These are phyloP conservation scores for Yamadazyma buinensis DNA, from an alignment of 1,139 yeast genomes.

Conservation along the genomic window DNA sequence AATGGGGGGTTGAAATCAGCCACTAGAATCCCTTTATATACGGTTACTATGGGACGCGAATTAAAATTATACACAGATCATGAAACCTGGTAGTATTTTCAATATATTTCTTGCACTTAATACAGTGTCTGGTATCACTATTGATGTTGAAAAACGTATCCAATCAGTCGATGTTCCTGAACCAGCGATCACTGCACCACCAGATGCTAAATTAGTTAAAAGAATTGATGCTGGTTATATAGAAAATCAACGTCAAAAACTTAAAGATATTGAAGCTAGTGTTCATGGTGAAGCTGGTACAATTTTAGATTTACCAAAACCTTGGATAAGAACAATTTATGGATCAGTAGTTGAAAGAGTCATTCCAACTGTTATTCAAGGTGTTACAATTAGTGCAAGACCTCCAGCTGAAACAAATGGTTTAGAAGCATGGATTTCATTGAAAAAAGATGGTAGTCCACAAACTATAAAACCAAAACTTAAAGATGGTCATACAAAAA, in stretches of 20 bases:
- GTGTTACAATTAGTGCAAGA: constrained; percentile 73
- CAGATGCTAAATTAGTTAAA: constrained; percentile 10
- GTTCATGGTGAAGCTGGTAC: constrained; percentile 10
- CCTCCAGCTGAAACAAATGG: constrained; percentile 67
- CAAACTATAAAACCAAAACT: constrained; percentile 71
- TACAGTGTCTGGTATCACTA: neutral
- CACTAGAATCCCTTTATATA: neutral
- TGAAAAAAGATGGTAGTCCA: constrained; percentile 76
- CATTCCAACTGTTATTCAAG: constrained; percentile 76
- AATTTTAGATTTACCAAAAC: constrained; percentile 30
- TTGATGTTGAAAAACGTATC: neutral
- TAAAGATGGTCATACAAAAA: constrained; percentile 65
- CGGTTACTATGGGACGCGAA: constrained; percentile 3
- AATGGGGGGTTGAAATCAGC: no score
- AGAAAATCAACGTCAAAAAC: constrained; percentile 24
- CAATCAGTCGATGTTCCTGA: neutral
- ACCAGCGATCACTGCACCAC: constrained; percentile 5
- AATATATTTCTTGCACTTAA: neutral
- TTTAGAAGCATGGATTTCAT: constrained; percentile 76
- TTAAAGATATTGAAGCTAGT: constrained; percentile 8
- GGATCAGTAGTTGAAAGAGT: constrained; percentile 58
- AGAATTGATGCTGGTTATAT: constrained; percentile 38
- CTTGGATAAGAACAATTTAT: constrained; percentile 76
- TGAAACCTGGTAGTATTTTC: neutral
- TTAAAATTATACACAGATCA: neutral